Conservation (phyloP, 1,139 yeast genomes). For the Ogataea hybrid region DNA sequence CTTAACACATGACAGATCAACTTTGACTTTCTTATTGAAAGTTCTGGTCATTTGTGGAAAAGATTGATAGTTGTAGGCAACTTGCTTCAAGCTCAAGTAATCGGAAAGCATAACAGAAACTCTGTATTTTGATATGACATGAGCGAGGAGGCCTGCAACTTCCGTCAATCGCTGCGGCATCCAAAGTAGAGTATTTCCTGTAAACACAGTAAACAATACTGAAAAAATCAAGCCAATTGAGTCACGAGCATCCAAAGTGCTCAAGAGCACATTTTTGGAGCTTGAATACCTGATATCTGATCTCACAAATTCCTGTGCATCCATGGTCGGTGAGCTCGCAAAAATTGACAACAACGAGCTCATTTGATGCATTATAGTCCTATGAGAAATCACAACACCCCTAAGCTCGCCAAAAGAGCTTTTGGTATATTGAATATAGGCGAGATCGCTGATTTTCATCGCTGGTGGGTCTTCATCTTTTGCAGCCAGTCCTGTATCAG, state of each 20-base stretch:
- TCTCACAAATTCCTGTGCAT: slow-evolving; percentile 31
- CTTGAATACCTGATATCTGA: slow-evolving; percentile 36
- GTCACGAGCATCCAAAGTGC: slow-evolving; percentile 81
- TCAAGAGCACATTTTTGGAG: slow-evolving; percentile 44
- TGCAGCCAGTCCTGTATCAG: slow-evolving; percentile 78
- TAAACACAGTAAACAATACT: slow-evolving; percentile 71
- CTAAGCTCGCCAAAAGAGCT: slow-evolving; percentile 89
- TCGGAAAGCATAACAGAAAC: slow-evolving; percentile 81
- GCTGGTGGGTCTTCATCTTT: slow-evolving; percentile 62
- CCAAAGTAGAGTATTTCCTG: slow-evolving; percentile 84
- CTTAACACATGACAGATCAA: slow-evolving; percentile 74
- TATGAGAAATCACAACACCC: slow-evolving; percentile 91
- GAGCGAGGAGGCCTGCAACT: slow-evolving; percentile 85
- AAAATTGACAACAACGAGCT: slow-evolving; percentile 66
- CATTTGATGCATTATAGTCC: slow-evolving; percentile 89
- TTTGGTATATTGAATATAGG: slow-evolving; percentile 89
- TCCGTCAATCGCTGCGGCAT: slow-evolving; percentile 74
- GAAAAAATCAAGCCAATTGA: slow-evolving; percentile 88
- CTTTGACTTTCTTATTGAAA: slow-evolving; percentile 71
- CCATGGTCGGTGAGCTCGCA: slow-evolving; percentile 53
- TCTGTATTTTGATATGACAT: slow-evolving; percentile 65
- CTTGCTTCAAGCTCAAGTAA: slow-evolving; percentile 87
- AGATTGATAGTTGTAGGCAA: slow-evolving; percentile 88
- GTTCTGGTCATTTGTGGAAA: slow-evolving; percentile 84
- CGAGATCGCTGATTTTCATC: slow-evolving; percentile 70